phyloP scores from a whole-genome alignment of 768 basidiomycete genomes.

The Boletus tomentosulus region DNA sequence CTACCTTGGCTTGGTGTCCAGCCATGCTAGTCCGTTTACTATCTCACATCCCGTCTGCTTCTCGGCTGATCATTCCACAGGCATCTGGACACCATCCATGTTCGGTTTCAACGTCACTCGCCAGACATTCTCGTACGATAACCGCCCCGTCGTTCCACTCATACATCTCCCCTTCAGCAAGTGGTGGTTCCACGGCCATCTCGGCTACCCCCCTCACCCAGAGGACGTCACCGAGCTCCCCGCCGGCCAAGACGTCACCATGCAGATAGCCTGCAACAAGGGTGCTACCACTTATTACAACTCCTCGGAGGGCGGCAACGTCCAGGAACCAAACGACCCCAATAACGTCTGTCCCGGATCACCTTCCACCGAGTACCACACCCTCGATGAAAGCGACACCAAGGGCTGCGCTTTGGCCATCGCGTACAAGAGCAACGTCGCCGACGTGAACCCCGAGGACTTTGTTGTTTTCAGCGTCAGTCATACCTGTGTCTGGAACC shows the following conservation, averaged over 20 bases:
- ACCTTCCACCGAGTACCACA: constrained; percentile 46
- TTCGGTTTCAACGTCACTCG: constrained; percentile 65
- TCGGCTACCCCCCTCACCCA: constrained; percentile 51
- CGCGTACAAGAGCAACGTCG: constrained; percentile 64
- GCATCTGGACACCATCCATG: constrained; percentile 57
- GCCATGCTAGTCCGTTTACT: constrained; percentile 17
- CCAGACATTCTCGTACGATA: constrained; percentile 53
- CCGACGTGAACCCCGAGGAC: constrained; percentile 57
- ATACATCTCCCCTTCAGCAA: constrained; percentile 36
- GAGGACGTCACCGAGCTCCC: constrained; percentile 58
- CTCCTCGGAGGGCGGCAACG: constrained; percentile 49
- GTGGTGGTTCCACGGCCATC: constrained; percentile 64
- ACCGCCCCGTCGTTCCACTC: constrained; percentile 51
- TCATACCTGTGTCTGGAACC: constrained; percentile 69
- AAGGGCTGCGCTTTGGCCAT: constrained; percentile 69
- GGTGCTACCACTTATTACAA: constrained; percentile 55
- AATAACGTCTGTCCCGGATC: constrained; percentile 52
- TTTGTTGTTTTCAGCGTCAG: constrained; percentile 74
- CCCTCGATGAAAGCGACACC: constrained; percentile 48
- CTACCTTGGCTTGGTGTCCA: constrained; percentile 5
- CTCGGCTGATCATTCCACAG: constrained; percentile 23
- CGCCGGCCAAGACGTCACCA: constrained; percentile 50
- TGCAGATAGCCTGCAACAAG: constrained; percentile 58
- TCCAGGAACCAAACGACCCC: constrained; percentile 43
- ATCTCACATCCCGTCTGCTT: neutral